phyloP scores from a whole-genome alignment of 2,329 filamentous ascomycete species.

The Escovopsis weberi region DNA sequence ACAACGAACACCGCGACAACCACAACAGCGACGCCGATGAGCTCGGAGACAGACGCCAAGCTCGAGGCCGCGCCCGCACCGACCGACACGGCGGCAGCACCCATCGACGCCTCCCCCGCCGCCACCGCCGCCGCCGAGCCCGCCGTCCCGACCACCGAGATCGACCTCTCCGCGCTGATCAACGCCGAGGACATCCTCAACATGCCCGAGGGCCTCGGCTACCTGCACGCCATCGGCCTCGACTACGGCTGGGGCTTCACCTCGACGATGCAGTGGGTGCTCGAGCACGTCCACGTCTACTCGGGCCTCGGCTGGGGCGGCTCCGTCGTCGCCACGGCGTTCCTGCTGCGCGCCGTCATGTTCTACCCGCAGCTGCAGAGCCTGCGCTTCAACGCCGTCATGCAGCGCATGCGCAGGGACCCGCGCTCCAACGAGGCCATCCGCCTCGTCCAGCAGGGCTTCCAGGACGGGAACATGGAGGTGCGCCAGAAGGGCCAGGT shows the following conservation, averaged over 20 bases:
- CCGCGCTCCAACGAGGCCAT: constrained; percentile 36
- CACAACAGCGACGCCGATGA: too few relatives aligned
- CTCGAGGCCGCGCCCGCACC: too few relatives aligned
- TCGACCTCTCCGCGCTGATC: constrained; percentile 21
- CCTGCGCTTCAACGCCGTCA: constrained; percentile 32
- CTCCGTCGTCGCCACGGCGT: constrained; percentile 50
- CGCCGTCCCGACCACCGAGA: constrained; percentile 14
- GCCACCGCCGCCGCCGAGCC: constrained; percentile 10
- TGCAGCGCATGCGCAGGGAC: constrained; percentile 40
- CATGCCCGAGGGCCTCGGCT: constrained; percentile 66
- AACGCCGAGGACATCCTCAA: constrained; percentile 33
- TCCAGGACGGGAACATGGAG: constrained; percentile 28
- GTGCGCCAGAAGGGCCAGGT: constrained; percentile 21
- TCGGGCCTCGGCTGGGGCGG: constrained; percentile 69
- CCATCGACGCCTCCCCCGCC: constrained; percentile 6
- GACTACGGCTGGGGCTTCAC: constrained; percentile 80
- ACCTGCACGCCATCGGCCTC: constrained; percentile 66
- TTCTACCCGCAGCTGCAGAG: constrained; percentile 42
- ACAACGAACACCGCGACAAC: too few relatives aligned
- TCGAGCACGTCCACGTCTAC: constrained; percentile 75
- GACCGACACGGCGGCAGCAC: constrained; percentile 1
- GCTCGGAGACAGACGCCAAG: too few relatives aligned
- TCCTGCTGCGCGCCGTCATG: constrained; percentile 49
- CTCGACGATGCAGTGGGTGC: constrained; percentile 52
- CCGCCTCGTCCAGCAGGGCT: constrained; percentile 34